phyloP scores from a whole-genome alignment of 2,329 filamentous ascomycete species.

The Paecilomyces variotii region DNA sequence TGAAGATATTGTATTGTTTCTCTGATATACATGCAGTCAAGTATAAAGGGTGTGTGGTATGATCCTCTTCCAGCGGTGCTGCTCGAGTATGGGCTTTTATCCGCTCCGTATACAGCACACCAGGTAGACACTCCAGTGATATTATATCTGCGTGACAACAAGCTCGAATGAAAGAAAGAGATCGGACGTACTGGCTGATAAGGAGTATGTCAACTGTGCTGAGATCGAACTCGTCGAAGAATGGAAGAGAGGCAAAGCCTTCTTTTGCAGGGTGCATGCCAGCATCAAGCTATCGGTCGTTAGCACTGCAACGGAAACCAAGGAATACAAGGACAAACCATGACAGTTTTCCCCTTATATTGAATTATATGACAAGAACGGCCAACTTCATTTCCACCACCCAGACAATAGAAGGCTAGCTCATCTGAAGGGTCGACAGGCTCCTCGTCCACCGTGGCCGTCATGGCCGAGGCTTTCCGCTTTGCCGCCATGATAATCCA shows the following conservation, averaged over 20 bases:
- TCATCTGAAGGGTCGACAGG: slow-evolving; percentile 90
- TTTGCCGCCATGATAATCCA: slow-evolving; percentile 71
- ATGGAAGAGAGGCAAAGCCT: slow-evolving; percentile 84
- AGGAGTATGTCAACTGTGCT: slow-evolving; percentile 95
- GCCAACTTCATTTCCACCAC: slow-evolving; percentile 94
- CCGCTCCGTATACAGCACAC: neutral
- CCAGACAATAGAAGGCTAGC: slow-evolving; percentile 85
- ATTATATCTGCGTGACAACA: slow-evolving; percentile 2
- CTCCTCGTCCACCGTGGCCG: slow-evolving; percentile 60
- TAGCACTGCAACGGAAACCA: slow-evolving; percentile 4
- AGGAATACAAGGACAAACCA: slow-evolving; percentile 54
- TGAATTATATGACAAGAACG: slow-evolving; percentile 96
- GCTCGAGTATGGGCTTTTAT: neutral
- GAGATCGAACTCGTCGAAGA: slow-evolving; percentile 97
- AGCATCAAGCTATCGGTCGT: slow-evolving; percentile 67
- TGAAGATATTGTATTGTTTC: slow-evolving; percentile 23
- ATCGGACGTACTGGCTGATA: slow-evolving; percentile 86
- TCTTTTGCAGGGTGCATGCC: slow-evolving; percentile 96
- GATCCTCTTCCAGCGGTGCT: slow-evolving; percentile 4
- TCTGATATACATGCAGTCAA: slow-evolving; percentile 28
- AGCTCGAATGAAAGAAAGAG: slow-evolving; percentile 10
- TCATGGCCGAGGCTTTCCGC: slow-evolving; percentile 74
- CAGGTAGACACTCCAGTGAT: neutral
- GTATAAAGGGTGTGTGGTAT: slow-evolving; percentile 4
- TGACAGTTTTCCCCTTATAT: slow-evolving; percentile 98